Percentiles rank a stretch among this genome's conserved stretches.
These are phyloP conservation scores for Arthrobotrys sphaeroides DNA, from an alignment of 2,329 filamentous ascomycete species.

Conservation along the genomic window DNA sequence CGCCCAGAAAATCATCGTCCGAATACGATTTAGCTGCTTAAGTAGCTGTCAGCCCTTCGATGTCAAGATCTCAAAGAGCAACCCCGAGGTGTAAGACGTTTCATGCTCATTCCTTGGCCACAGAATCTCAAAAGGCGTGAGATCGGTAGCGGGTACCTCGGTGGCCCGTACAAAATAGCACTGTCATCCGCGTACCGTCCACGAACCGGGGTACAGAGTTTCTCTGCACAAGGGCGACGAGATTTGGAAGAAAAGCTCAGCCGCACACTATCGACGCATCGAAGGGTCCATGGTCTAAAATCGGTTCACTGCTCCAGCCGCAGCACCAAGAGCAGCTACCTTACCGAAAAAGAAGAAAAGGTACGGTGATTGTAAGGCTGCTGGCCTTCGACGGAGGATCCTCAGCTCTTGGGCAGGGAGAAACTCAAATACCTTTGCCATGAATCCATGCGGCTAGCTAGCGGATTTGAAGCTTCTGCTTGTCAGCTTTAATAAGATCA, in stretches of 20 bases:
- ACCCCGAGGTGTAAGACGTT: not conserved
- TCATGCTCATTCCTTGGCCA: not conserved
- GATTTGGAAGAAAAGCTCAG: conserved; percentile 4
- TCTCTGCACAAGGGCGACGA: not conserved
- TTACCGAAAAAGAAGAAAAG: conserved; percentile 1
- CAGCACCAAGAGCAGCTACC: not conserved
- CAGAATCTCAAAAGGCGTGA: not conserved
- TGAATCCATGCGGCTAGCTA: conserved; percentile 24
- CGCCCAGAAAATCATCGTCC: not conserved
- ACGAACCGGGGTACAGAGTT: not conserved
- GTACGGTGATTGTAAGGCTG: conserved; percentile 36
- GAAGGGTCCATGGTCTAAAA: no score
- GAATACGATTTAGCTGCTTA: conserved; percentile 5
- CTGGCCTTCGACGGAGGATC: not conserved
- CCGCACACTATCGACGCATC: not conserved
- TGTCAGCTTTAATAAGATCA: conserved; percentile 50
- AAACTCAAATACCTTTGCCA: conserved; percentile 53
- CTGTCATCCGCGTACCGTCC: not conserved
- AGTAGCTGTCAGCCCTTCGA: conserved; percentile 1
- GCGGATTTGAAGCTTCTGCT: not conserved
- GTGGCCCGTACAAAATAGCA: no score
- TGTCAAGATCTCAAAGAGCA: not conserved
- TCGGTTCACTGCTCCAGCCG: not conserved
- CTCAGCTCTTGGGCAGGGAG: conserved; percentile 38
- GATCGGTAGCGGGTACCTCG: not conserved